Base-by-base conservation (phyloP, 148 eudicot genomes). In the Nepenthes mirabilis region DNA sequence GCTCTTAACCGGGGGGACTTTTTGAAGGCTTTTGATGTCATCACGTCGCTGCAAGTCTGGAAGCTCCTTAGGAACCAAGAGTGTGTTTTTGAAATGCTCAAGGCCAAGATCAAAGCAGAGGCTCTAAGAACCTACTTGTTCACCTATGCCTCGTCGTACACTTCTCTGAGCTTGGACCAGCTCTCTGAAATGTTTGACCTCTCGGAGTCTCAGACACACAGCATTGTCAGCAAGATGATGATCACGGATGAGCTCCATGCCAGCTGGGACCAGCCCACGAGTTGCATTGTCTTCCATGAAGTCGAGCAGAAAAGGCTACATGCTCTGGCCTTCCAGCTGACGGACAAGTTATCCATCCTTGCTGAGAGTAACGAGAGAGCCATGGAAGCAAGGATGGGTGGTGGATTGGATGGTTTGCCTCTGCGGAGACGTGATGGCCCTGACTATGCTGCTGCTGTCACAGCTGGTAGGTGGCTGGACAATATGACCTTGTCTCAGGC, bases 161-260 rank as follows among this genome's bases (percentile, higher is more conserved):
- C 58, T 11, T 86, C 97, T 13, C 60, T 90, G 33, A 76, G 88
- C 72, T 65, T 90, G 52, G 86, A 79, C 58, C 95, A 82, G 63
- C 79, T 90, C 5, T 68, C 97, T 0, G 79, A 79, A 67, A 87
- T 87, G 90, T 87, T 90, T 55, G 91, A 86, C 52, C 85, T 90
- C 2, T 72, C 97, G 0, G 88, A 84, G 12, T 52, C 74, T 9
- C 83, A 79, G 65, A 75, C 83, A 2, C 88, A 82, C 63, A 61
- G 88, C 67, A 77, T 80, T 36, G 85, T 87, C 35, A 90, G 95
- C 75, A 90, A 84, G 74, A 86, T 90, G 97, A 90, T 87, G 85
- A 77, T 82, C 37, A 70, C 72, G 1, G 97, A 84, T 54, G 97
- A 90, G 79, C 82, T 90, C 4, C 80, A 78, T 48, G 97, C 95